These are phyloP conservation scores for Prunella vulgaris DNA, from an alignment of 257 asterid genomes.

Conservation along the genomic window DNA sequence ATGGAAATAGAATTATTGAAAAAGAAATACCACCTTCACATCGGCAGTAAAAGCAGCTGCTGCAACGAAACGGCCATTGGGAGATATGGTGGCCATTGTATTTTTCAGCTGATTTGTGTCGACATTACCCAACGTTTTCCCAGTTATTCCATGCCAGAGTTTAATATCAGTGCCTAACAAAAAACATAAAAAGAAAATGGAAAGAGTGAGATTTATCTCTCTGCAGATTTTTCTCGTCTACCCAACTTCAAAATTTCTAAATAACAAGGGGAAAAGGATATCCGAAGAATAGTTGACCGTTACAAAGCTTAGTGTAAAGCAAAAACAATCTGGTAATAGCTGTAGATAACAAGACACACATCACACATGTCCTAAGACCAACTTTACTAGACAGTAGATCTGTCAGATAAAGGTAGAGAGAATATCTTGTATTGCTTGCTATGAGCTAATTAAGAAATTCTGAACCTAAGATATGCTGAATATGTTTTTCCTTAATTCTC, in stretches of 20 bases:
- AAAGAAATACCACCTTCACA: conserved; percentile 65
- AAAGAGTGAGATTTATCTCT: background rate
- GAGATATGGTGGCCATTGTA: conserved; percentile 92
- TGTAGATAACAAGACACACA: conserved; percentile 2
- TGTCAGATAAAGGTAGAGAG: background rate
- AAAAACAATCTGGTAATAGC: conserved; percentile 4
- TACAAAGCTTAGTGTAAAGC: background rate
- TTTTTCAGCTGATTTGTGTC: conserved; percentile 97
- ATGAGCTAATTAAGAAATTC: background rate
- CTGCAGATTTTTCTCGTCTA: background rate
- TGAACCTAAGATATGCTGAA: background rate
- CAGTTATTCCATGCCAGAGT: conserved; percentile 90
- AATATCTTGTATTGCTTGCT: background rate
- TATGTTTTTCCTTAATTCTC: background rate
- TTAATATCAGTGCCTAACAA: conserved; percentile 81
- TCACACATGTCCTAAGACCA: background rate
- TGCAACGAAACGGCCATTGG: conserved; percentile 95
- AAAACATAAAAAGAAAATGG: conserved; percentile 14
- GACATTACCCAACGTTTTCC: conserved; percentile 75
- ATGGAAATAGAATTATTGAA: background rate
- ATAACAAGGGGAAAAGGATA: background rate
- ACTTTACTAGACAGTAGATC: background rate
- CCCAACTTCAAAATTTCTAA: background rate
- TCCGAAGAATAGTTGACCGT: background rate
- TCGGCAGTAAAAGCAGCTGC: conserved; percentile 99